A percentile compares a stretch with the other conserved stretches of the same genome.
phyloP scores from a whole-genome alignment of 768 basidiomycete species.

The Mycena maculata region DNA sequence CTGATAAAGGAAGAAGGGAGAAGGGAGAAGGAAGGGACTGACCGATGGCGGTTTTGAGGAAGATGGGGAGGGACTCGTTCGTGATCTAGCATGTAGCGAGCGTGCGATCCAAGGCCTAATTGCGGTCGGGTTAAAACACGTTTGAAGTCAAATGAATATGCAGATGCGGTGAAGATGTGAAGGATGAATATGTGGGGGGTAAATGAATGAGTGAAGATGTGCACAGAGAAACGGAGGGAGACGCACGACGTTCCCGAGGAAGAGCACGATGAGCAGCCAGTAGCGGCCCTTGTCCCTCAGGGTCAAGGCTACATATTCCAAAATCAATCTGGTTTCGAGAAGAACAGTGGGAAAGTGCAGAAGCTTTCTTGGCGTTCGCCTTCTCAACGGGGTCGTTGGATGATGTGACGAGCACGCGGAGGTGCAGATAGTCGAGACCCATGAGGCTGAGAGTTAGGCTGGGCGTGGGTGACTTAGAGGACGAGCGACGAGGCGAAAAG shows the following conservation, averaged over 20 bases:
- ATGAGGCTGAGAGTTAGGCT: slow-evolving; percentile 94
- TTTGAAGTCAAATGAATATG: slow-evolving; percentile 67
- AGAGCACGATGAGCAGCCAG: slow-evolving; percentile 96
- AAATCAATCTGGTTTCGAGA: not conserved
- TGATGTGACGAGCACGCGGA: slow-evolving; percentile 85
- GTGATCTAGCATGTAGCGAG: slow-evolving; percentile 64
- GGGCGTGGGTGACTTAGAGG: not conserved
- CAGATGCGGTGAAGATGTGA: not conserved
- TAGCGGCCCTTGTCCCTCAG: slow-evolving; percentile 78
- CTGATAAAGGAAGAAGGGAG: no score
- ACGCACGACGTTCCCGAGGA: no score
- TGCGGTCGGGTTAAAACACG: not conserved
- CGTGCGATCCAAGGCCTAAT: not conserved
- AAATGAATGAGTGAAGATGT: no score
- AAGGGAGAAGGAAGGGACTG: slow-evolving; percentile 15
- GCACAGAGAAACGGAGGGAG: no score
- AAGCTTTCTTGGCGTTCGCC: slow-evolving; percentile 69
- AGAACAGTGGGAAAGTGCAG: not conserved
- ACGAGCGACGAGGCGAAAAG: no score
- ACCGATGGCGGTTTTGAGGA: slow-evolving; percentile 83
- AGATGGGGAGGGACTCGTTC: slow-evolving; percentile 87
- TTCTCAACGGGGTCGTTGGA: slow-evolving; percentile 79
- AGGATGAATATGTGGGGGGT: no score
- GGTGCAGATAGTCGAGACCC: slow-evolving; percentile 92
- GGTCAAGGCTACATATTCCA: slow-evolving; percentile 58